Base-by-base conservation (phyloP, 805 yeast species). In the Hanseniaspora opuntiae region DNA sequence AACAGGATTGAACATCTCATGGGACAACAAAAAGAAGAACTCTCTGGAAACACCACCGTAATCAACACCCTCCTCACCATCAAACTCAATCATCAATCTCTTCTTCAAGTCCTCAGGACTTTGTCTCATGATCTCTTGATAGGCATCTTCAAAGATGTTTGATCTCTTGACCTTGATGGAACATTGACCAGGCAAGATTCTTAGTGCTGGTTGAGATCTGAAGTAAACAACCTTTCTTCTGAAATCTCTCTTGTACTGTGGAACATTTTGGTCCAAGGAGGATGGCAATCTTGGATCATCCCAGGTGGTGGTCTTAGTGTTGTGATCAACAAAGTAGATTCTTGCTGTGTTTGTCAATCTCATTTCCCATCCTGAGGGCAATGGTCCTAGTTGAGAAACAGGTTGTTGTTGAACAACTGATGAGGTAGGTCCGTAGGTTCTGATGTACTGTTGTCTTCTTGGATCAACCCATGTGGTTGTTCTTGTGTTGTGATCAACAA, bases 381-480 rank as follows among this genome's bases (percentile, higher is more conserved):
- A 74, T 52, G 98, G 98, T 17, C 98, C 98, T 68, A 93, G 75
- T 65, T 94, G 97, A 44, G 95, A 84, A 12, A 93, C 96, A 32
- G 97, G 96, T 72, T 93, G 98, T 62, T 93, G 97, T 71, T 89
- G 96, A 60, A 90, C 87, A 20, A 96, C 87, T 4, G 96, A 84
- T 12, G 54, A 51, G 57, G 76, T 74, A 69, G 77, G 89, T 28
- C 96, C 97, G 67, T 85, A 88, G 57, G 95, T 87, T 67, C 97
- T 84, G 62, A 93, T 93, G 68, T 87, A 93, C 72, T 93, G 99
- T 71, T 93, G 98, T 69, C 98, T 81, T 70, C 99, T 80, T 59
- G 99, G 99, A 68, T 93, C 99, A 46, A 93, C 99, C 99, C 99
- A 93, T 12, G 99, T 93, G 3, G 99, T 93, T 1, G 99, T 93